A percentile compares a stretch with the other conserved stretches of the same genome.
Evolutionary conservation across 2,329 filamentous ascomycete species (phyloP).

Genomic region (Fusarium veterinarium): DNA sequence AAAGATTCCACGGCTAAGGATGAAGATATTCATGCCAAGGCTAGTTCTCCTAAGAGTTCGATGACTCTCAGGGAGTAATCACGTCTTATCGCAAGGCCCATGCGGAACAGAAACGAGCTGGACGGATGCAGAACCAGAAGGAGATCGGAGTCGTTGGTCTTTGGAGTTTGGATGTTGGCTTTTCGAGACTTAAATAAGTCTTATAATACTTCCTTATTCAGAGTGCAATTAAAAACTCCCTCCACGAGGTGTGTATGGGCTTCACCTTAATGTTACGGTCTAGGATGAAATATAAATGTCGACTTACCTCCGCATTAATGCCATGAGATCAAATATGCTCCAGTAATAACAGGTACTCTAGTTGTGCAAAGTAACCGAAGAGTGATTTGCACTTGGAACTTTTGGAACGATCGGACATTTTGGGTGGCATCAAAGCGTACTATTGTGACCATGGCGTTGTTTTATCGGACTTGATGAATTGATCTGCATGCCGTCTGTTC

Average conservation of each 20-base stretch:
- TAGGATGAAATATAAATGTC: too few species aligned
- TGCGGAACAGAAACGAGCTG: not conserved
- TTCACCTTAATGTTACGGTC: too few species aligned
- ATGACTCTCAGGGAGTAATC: not conserved
- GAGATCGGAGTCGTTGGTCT: accelerated
- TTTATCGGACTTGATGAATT: accelerated
- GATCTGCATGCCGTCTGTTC: not conserved
- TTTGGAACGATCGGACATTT: not conserved
- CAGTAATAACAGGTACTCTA: too few species aligned
- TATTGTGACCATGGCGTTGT: accelerated
- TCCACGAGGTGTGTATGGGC: accelerated
- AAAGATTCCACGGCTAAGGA: not conserved
- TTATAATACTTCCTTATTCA: not conserved
- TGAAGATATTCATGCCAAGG: not conserved
- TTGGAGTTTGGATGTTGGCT: accelerated
- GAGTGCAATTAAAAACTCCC: not conserved
- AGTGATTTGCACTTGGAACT: not conserved
- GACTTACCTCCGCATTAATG: not conserved
- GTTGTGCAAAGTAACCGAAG: accelerated
- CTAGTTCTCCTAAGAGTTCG: not conserved
- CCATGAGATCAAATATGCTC: too few species aligned
- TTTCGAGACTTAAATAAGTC: too few species aligned
- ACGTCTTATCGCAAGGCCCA: not conserved
- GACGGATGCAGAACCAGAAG: not conserved
- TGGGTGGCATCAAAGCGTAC: not conserved